phyloP scores from a whole-genome alignment of 2,329 filamentous ascomycete species.

The Ciborinia camelliae region DNA sequence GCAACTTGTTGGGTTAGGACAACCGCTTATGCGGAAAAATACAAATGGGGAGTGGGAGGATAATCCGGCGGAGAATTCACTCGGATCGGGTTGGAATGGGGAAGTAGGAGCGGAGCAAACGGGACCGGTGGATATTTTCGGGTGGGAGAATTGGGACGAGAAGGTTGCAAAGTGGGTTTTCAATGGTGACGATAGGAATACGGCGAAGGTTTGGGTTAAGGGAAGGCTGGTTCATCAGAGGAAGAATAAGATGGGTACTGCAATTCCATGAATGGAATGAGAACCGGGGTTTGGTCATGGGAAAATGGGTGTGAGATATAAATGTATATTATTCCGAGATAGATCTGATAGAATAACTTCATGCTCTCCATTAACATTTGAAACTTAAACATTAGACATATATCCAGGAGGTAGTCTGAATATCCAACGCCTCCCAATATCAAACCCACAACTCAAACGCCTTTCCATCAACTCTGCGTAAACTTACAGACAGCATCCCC shows the following conservation, averaged over 20 bases:
- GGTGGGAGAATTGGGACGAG: conserved; percentile 86
- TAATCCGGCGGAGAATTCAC: conserved; percentile 29
- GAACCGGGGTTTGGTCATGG: neutral
- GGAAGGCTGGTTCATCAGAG: conserved; percentile 73
- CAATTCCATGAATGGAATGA: neutral
- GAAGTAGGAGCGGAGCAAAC: conserved; percentile 41
- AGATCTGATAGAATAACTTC: neutral
- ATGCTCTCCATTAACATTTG: neutral
- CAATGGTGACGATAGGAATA: conserved; percentile 89
- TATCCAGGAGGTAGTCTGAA: no score
- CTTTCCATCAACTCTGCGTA: no score
- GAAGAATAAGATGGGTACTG: conserved; percentile 30
- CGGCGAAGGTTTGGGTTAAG: conserved; percentile 81
- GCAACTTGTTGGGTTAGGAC: conserved; percentile 67
- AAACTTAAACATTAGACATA: neutral
- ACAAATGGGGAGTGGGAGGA: neutral
- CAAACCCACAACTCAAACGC: neutral
- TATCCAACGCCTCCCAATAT: no score
- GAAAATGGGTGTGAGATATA: neutral
- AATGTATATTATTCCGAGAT: neutral
- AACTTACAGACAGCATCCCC: no score
- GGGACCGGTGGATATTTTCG: conserved; percentile 82
- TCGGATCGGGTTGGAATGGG: no score
- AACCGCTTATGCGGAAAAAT: neutral
- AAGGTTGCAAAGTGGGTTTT: conserved; percentile 91